phyloP scores from a whole-genome alignment of 2,329 filamentous ascomycete species.

The Arthrobotrys megalospora region DNA sequence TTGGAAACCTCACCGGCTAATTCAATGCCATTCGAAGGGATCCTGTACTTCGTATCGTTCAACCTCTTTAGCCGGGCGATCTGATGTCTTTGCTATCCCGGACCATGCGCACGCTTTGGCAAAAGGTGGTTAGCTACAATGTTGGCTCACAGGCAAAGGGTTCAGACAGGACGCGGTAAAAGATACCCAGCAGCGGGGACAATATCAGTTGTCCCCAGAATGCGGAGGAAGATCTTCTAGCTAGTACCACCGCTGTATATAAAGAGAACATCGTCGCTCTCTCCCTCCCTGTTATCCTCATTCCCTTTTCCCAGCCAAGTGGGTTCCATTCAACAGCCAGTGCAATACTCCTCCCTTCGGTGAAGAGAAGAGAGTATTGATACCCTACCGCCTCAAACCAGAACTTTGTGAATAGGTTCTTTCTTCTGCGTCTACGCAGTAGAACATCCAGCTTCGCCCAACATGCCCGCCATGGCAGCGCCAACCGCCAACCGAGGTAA shows the following conservation, averaged over 20 bases:
- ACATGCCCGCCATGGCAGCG: conserved; percentile 58
- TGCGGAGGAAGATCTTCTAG: conserved; percentile 39
- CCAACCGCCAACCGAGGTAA: conserved; percentile 61
- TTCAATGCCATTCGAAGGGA: conserved; percentile 21
- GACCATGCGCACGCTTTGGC: conserved; percentile 51
- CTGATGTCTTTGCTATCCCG: conserved; percentile 53
- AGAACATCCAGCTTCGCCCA: conserved; percentile 55
- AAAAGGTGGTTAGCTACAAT: conserved; percentile 2
- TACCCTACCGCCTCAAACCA: conserved; percentile 34
- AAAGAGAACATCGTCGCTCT: conserved; percentile 57
- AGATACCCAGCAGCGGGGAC: conserved; percentile 39
- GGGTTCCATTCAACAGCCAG: conserved; percentile 57
- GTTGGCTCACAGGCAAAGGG: conserved; percentile 11
- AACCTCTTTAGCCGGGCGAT: conserved; percentile 58
- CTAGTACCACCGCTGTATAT: conserved; percentile 37
- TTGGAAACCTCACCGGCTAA: conserved; percentile 43
- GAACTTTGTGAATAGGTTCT: conserved; percentile 50
- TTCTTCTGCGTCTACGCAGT: conserved; percentile 50
- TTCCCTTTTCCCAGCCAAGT: conserved; percentile 54
- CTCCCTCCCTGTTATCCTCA: conserved; percentile 38
- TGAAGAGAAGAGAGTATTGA: conserved; percentile 59
- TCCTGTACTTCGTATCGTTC: conserved; percentile 55
- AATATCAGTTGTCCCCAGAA: conserved; percentile 38
- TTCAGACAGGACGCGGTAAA: conserved; percentile 44
- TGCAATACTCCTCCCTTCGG: conserved; percentile 55